Evolutionary conservation across 2,329 filamentous ascomycete species (phyloP), one percentile per base, ranked within the genome.

Genomic region (Aureobasidium pullulans): DNA sequence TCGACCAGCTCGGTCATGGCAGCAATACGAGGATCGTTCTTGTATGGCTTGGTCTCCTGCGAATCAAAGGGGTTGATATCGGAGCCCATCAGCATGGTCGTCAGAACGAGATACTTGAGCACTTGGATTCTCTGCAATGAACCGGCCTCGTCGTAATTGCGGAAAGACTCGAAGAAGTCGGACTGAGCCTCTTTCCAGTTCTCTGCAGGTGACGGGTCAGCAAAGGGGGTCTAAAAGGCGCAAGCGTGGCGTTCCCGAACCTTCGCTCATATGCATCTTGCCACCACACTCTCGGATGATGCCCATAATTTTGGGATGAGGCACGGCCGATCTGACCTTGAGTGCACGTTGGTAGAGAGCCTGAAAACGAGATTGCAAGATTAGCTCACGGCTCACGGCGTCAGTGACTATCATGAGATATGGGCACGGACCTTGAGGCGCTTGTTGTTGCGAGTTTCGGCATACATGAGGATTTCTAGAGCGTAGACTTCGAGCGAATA

Each of bases 261-360:
- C 76, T 79, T 99, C 94, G 73, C 89, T 94, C 94, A 99, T 97
- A 77, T 97, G 92, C 94, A 99, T 99, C 80, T 99, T 99, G 67
- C 94, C 94, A 68, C 94, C 94, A 72, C 94, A 99, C 77, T 99
- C 94, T 58, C 93, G 88, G 70, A 99, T 99, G 72, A 99, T 93
- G 54, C 94, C 94, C 90, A 97, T 96, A 72, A 99, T 96, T 76
- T 96, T 96, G 61, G 94, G 94, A 75, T 99, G 94, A 40, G 94
- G 93, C 11, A 99, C 94, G 0, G 94, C 94, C n/a, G 94, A 97
- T 63, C 90, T 87, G 58, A 99, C 93, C 64, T 88, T 88, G 52
- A 99, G 82, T 5, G 94, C 94, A 62, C 89, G 87, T 72, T 96
- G 88, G 73, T 97, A 99, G 15, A 97, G 80, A 13, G 87, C 83